These are phyloP conservation scores for Pseudogymnoascus sp. DNA, from an alignment of 2,329 filamentous ascomycete species.

Conservation along the genomic window DNA sequence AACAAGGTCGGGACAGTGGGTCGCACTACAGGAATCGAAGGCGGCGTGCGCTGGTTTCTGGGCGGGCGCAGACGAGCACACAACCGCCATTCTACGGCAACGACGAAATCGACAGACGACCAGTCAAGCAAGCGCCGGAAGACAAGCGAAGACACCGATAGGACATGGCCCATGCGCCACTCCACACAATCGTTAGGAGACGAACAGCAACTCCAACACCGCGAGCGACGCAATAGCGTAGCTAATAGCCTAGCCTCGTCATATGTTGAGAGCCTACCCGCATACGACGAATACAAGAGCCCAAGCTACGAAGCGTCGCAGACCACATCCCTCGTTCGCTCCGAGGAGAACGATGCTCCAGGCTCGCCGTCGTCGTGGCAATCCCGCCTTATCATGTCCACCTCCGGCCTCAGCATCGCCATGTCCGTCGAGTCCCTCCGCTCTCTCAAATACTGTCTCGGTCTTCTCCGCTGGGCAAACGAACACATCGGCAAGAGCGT, in stretches of 20 bases:
- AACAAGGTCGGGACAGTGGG: slow-evolving; percentile 80
- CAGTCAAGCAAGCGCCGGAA: slow-evolving; percentile 51
- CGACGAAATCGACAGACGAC: slow-evolving; percentile 33
- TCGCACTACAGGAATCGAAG: slow-evolving; percentile 78
- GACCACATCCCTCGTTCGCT: slow-evolving; percentile 16
- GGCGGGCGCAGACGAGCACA: slow-evolving; percentile 37
- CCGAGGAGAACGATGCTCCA: slow-evolving; percentile 17
- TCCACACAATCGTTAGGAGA: slow-evolving; percentile 25
- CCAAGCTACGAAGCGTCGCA: slow-evolving; percentile 60
- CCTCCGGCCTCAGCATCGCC: slow-evolving; percentile 80
- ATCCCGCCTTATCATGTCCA: slow-evolving; percentile 78
- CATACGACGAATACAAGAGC: slow-evolving; percentile 71
- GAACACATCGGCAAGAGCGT: slow-evolving; percentile 71
- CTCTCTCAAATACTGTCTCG: slow-evolving; percentile 76
- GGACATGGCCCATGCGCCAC: slow-evolving; percentile 23
- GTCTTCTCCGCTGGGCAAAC: slow-evolving; percentile 73
- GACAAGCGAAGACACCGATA: slow-evolving; percentile 37
- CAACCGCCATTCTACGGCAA: slow-evolving; percentile 32
- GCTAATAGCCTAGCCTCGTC: slow-evolving; percentile 14
- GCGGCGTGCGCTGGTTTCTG: slow-evolving; percentile 77
- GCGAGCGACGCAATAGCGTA: slow-evolving; percentile 23
- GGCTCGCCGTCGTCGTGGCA: slow-evolving; percentile 50
- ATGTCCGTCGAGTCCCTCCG: slow-evolving; percentile 83
- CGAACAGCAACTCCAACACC: slow-evolving; percentile 18
- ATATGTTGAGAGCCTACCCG: slow-evolving; percentile 66